These are phyloP conservation scores for Candida endomychidarum DNA, from an alignment of 805 yeast species.

Conservation along the genomic window DNA sequence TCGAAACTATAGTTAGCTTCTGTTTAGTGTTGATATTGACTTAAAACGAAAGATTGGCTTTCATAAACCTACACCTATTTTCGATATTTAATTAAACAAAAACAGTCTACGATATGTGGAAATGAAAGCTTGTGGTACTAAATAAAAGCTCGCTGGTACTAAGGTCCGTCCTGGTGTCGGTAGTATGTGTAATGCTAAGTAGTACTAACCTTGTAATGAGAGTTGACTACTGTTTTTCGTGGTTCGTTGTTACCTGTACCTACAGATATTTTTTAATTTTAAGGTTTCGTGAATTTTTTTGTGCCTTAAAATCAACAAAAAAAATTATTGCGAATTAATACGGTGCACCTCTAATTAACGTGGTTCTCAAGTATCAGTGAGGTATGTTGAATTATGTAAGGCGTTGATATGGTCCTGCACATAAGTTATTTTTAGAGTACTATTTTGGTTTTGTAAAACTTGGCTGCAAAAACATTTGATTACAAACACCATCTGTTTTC, in stretches of 20 bases:
- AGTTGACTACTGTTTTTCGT: background rate
- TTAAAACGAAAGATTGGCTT: background rate
- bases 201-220: background rate
- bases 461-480: slow-evolving; percentile 1
- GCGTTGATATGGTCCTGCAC: slow-evolving; percentile 1
- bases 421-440: too few relatives aligned
- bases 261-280: slow-evolving; percentile 1
- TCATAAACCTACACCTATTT: too few relatives aligned
- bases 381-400: slow-evolving; percentile 1
- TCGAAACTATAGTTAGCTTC: background rate
- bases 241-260: background rate
- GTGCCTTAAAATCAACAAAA: slow-evolving; percentile 5
- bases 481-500: too few relatives aligned
- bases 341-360: background rate
- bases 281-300: slow-evolving; percentile 7
- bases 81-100: too few relatives aligned
- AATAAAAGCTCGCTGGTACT: background rate
- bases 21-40: background rate
- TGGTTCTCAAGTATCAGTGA: background rate
- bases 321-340: slow-evolving; percentile 2
- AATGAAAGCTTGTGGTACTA: too few relatives aligned
- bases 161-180: background rate
- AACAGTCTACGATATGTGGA: too few relatives aligned
- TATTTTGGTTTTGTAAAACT: background rate
- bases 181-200: background rate